Base-by-base conservation (phyloP, 176 grass and related monocot species). In the Lolium multiflorum region DNA sequence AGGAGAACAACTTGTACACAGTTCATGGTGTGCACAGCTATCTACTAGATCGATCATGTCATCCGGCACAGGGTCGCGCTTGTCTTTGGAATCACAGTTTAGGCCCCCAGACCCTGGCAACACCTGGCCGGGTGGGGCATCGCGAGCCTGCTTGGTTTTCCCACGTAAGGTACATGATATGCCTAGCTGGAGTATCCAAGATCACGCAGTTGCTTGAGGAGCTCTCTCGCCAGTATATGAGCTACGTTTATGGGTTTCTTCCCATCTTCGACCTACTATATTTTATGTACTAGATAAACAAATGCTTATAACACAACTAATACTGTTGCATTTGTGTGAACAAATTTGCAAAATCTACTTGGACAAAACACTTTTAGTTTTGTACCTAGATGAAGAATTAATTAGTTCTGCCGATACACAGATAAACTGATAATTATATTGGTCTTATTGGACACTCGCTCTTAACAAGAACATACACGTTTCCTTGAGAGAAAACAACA, bases 101-200 rank as follows among this genome's bases (percentile, higher is more conserved):
- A 44, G 46, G 38, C 38, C 13, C 35, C 48, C 74, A 88, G 71
- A 47, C 22, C 66, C 86, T 28, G 16, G 50, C 39, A 25, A 13
- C 25, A 69, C 37, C 61, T 61, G 24, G 59, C 24, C 4, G 4
- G n/a, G 9, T 59, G 24, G 61, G 46, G 39, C 38, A 82, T 38
- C 38, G 9, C 13, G 24, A 72, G 41, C 25, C 61, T 28, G 80
- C 80, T 14, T 71, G 58, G 21, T 76, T 71, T 16, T 52, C 18
- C 25, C 25, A 39, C 5, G 25, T 41, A 65, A 44, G 35, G 44
- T 44, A 61, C 49, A 41, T 57, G 74, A 54, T 43, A 26, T 84
- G 72, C 61, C 61, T 64, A 64, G 13, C 11, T 20, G 31, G 43
- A 76, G 44, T 28, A 65, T 20, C 35, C 24, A n/a, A 37, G 55